phyloP scores from a whole-genome alignment of 1,284 basidiomycete genomes.

The Puccinia novopanici region DNA sequence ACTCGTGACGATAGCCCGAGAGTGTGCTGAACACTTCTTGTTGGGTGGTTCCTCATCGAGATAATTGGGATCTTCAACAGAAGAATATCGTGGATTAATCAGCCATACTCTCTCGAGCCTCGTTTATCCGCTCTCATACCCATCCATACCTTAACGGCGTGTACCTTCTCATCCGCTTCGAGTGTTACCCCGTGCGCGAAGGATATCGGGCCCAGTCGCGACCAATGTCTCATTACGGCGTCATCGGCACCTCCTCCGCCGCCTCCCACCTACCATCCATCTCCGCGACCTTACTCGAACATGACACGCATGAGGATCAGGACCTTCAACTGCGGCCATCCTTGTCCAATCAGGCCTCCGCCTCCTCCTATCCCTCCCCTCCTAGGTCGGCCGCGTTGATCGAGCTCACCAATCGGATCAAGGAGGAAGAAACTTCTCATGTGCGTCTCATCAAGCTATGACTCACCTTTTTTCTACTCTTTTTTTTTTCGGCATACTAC shows the following conservation, averaged over 20 bases:
- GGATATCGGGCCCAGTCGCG: no score
- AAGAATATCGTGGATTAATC: background rate
- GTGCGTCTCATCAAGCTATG: no score
- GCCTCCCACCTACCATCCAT: background rate
- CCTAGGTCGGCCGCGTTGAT: background rate
- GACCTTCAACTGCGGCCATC: slow-evolving; percentile 8
- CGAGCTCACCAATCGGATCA: slow-evolving; percentile 20
- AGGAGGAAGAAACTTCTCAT: slow-evolving; percentile 11
- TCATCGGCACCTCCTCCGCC: slow-evolving; percentile 1
- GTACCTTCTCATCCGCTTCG: background rate
- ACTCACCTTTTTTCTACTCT: slow-evolving; percentile 12
- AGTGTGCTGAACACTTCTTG: background rate
- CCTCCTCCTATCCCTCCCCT: slow-evolving; percentile 13
- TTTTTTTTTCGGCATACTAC: no score
- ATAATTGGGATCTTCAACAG: slow-evolving; percentile 19
- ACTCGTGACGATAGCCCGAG: slow-evolving; percentile 26
- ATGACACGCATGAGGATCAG: background rate
- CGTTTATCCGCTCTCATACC: slow-evolving; percentile 8
- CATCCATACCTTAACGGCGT: background rate
- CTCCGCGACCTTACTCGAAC: background rate
- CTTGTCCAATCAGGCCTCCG: background rate
- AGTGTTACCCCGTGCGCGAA: background rate
- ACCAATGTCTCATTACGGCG: slow-evolving; percentile 25
- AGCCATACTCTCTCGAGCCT: slow-evolving; percentile 11
- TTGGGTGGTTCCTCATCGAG: slow-evolving; percentile 5